Percentiles rank a stretch among this genome's conserved stretches.
phyloP scores from a whole-genome alignment of 2,329 filamentous ascomycete genomes.

The Cladophialophora bantiana region DNA sequence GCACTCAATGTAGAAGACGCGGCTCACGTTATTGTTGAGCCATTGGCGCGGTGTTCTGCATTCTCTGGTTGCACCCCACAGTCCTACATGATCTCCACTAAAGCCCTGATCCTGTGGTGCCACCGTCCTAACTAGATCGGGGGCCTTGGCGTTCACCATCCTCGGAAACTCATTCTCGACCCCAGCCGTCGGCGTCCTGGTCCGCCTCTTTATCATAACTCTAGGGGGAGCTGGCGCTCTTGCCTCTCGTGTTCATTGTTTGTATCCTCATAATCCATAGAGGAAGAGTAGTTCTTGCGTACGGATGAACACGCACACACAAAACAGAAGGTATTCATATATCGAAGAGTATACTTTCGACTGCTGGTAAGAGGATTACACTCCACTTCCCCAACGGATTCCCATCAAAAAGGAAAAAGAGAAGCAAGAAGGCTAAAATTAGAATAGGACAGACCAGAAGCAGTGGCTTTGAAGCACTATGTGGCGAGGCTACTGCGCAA shows the following conservation, averaged over 20 bases:
- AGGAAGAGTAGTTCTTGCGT: neutral
- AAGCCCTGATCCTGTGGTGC: neutral
- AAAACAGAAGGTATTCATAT: too few species aligned
- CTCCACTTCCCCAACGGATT: too few species aligned
- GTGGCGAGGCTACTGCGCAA: too few species aligned
- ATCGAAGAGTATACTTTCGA: too few species aligned
- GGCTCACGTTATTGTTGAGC: neutral
- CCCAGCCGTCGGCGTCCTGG: neutral
- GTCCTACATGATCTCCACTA: neutral
- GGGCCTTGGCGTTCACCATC: neutral
- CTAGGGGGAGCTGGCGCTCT: too few species aligned
- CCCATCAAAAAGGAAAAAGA: too few species aligned
- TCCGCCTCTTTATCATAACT: neutral
- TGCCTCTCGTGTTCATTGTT: neutral
- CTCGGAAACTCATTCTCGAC: neutral
- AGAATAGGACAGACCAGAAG: too few species aligned
- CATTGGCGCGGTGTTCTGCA: neutral
- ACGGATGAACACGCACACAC: too few species aligned
- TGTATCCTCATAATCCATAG: neutral
- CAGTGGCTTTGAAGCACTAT: too few species aligned
- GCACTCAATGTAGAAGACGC: neutral
- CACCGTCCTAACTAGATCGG: neutral
- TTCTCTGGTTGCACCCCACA: neutral
- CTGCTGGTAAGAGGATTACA: too few species aligned
- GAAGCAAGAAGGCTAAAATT: too few species aligned